A percentile compares a stretch with the other conserved stretches of the same genome.
These are phyloP conservation scores for Saprolegnia parasitica DNA, from an alignment of 352 stramenopile species.

Conservation along the genomic window DNA sequence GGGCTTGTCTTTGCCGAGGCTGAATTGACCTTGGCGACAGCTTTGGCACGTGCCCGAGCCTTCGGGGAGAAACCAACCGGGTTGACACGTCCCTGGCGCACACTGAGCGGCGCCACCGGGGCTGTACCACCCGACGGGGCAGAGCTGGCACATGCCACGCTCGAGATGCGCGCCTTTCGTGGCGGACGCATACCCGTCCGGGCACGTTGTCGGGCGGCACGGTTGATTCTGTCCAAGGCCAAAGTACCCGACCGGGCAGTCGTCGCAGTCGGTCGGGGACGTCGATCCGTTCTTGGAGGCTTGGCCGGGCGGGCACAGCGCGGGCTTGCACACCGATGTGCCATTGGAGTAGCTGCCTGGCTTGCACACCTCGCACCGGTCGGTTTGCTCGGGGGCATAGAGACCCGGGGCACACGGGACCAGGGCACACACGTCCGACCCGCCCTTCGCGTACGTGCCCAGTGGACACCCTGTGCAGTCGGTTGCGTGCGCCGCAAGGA, in stretches of 20 bases:
- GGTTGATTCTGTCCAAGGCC: conserved; percentile 50
- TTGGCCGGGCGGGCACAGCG: conserved; percentile 39
- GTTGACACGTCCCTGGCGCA: conserved; percentile 1
- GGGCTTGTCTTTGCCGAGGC: conserved; percentile 35
- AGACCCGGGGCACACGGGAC: conserved; percentile 33
- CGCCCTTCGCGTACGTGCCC: conserved; percentile 39
- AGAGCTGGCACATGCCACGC: conserved; percentile 32
- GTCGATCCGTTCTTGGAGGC: conserved; percentile 41
- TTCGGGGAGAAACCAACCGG: conserved; percentile 23
- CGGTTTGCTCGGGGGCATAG: conserved; percentile 21
- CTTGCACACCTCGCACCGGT: not conserved
- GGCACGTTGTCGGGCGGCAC: conserved; percentile 37
- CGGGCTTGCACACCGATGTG: conserved; percentile 39
- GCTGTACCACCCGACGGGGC: conserved; percentile 40
- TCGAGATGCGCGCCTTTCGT: conserved; percentile 31
- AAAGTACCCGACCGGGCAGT: conserved; percentile 39
- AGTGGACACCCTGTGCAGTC: conserved; percentile 50
- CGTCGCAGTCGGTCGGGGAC: conserved; percentile 40
- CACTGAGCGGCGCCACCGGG: conserved; percentile 28
- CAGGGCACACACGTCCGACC: conserved; percentile 33
- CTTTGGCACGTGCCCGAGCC: conserved; percentile 11
- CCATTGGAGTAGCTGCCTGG: conserved; percentile 29
- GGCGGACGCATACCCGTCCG: conserved; percentile 34
- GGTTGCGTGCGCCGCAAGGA: conserved; percentile 36
- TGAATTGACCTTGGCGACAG: conserved; percentile 37